Evolutionary conservation across 2,329 filamentous ascomycete genomes (phyloP), one percentile per base, ranked within the genome.

Genomic region (Escovopsis sp.): DNA sequence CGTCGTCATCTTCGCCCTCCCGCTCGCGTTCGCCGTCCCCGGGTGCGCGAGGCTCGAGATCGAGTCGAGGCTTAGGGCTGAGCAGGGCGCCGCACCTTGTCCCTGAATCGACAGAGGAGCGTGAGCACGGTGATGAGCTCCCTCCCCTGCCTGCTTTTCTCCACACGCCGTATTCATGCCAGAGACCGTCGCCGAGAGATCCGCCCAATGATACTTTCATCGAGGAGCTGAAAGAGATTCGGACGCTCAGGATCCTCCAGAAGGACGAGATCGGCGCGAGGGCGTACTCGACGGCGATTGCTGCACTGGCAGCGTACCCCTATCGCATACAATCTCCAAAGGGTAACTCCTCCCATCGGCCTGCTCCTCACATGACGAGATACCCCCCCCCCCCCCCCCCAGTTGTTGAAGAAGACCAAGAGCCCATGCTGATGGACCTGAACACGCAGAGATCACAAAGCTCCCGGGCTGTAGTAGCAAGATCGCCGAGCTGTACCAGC

Each of bases 231-330:
- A 74, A 78, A 50, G 79, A 81, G 45, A 85, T 96, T 48, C 76
- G 81, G 37, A 75, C 74, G 2, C 71, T 80, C 2, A 74, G 89
- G 16, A 69, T 76, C 13, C 66, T 95, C 2, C 78, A 72, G 1
- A 75, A 77, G 8, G 87, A 95, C 51, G 71, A 82, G 37, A 77
- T 93, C 44, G 86, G 85, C 2, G 77, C 88, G 0, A 75, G 86
- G 39, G 87, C 89, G 0, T 96, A 96, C 56, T 88, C 83, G 27
- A 87, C 82, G 2, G 79, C 82, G 11, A 94, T 96, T 48, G 86
- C 91, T 6, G 66, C 84, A 0, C 59, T 98, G 14, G 76, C 84
- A 4, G 84, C 89, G 1, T 95, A 95, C 52, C 86, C 88, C 0
- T 62, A 68, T 49, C 43, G 39, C 4, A 47, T 76, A 12, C 57